A percentile compares a stretch with the other conserved stretches of the same genome.
These are phyloP conservation scores for Solanum chilense DNA, from an alignment of 257 asterid genomes.

Conservation along the genomic window DNA sequence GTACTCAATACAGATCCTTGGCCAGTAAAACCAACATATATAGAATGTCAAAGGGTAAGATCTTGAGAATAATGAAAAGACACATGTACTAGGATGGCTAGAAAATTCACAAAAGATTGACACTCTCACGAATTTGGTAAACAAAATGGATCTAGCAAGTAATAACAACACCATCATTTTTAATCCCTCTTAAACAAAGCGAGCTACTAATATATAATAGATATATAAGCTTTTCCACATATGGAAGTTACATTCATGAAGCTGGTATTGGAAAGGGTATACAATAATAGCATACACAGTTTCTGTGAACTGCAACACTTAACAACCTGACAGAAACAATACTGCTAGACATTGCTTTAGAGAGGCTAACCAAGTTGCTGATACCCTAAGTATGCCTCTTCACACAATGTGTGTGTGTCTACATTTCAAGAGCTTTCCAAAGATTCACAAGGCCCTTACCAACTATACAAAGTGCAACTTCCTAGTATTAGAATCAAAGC, in stretches of 20 bases:
- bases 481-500: background rate
- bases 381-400: background rate
- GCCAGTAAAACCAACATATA: too few relatives aligned
- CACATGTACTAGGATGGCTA: background rate
- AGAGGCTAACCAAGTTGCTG: background rate
- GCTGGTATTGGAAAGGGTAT: background rate
- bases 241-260: background rate
- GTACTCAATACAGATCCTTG: too few relatives aligned
- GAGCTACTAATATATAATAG: background rate
- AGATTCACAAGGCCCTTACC: background rate
- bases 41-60: too few relatives aligned
- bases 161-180: background rate
- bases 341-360: background rate
- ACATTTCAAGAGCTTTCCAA: background rate
- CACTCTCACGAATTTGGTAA: background rate
- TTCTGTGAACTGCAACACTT: background rate
- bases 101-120: background rate
- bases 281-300: background rate
- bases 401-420: background rate
- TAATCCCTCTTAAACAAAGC: background rate
- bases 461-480: background rate
- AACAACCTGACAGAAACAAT: background rate
- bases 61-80: background rate
- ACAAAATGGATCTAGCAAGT: background rate
- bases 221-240: background rate